Evolutionary conservation across 2,329 filamentous ascomycete species (phyloP).

Genomic region (Rasamsonia emersonii): DNA sequence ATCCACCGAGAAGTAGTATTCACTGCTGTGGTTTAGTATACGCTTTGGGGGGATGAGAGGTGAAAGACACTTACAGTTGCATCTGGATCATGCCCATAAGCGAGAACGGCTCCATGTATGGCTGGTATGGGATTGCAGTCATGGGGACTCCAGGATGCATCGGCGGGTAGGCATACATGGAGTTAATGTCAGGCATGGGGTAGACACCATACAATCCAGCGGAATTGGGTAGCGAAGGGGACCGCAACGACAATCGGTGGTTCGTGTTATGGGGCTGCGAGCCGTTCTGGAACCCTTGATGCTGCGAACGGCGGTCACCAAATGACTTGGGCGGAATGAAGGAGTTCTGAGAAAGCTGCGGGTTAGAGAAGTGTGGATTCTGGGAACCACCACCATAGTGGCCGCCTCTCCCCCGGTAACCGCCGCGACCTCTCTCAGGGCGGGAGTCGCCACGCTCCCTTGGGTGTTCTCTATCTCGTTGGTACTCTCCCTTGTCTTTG

Average conservation of each 20-base stretch:
- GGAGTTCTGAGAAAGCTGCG: constrained; percentile 30
- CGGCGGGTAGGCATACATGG: constrained; percentile 50
- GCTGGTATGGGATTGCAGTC: constrained; percentile 50
- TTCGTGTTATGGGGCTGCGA: constrained; percentile 32
- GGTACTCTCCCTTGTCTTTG: constrained; percentile 20
- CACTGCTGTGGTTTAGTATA: constrained; percentile 46
- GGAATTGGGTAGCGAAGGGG: constrained; percentile 54
- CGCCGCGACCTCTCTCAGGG: constrained; percentile 30
- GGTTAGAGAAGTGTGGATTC: constrained; percentile 30
- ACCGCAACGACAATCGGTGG: constrained; percentile 47
- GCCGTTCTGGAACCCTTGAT: constrained; percentile 27
- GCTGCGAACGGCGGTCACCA: constrained; percentile 35
- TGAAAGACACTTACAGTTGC: constrained; percentile 44
- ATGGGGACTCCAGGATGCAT: constrained; percentile 46
- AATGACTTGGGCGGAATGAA: constrained; percentile 34
- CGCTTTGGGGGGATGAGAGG: constrained; percentile 1
- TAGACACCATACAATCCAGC: constrained; percentile 41
- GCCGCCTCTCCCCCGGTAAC: constrained; percentile 34
- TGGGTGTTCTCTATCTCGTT: constrained; percentile 27
- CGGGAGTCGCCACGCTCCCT: constrained; percentile 29
- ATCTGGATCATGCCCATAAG: constrained; percentile 51
- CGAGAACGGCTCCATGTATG: constrained; percentile 50
- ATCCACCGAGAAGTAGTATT: constrained; percentile 96
- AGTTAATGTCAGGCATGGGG: constrained; percentile 38
- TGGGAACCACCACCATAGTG: constrained; percentile 27